phyloP scores from a whole-genome alignment of 352 stramenopile species.

The Achlya hypogyna region DNA sequence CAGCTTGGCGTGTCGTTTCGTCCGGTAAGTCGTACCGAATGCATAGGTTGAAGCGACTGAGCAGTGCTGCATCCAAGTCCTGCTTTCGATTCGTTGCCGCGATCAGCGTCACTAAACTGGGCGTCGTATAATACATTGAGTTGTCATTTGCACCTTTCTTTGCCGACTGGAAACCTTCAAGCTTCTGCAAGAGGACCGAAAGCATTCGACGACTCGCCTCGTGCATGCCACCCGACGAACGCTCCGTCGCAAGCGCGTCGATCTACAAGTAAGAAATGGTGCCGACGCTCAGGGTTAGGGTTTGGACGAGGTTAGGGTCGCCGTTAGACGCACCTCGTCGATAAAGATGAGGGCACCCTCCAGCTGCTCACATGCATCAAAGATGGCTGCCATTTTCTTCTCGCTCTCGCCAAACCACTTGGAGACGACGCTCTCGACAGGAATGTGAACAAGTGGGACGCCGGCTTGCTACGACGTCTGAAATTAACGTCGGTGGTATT shows the following conservation, averaged over 20 bases:
- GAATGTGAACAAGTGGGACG: conserved; percentile 90
- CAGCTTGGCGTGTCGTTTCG: conserved; percentile 61
- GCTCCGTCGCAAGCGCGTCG: conserved; percentile 83
- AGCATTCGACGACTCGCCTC: conserved; percentile 88
- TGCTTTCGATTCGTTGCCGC: conserved; percentile 60
- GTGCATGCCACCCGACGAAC: conserved; percentile 84
- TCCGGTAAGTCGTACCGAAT: conserved; percentile 89
- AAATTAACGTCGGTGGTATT: background rate
- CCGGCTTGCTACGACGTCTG: conserved; percentile 55
- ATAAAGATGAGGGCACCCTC: conserved; percentile 92
- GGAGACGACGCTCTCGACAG: conserved; percentile 89
- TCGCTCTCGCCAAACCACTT: conserved; percentile 95
- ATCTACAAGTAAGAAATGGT: conserved; percentile 38
- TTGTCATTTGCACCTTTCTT: conserved; percentile 73
- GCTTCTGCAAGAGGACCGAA: conserved; percentile 86
- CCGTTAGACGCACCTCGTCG: conserved; percentile 89
- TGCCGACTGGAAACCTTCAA: conserved; percentile 88
- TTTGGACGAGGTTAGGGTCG: too few species aligned
- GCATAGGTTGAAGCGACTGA: conserved; percentile 90
- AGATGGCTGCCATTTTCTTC: conserved; percentile 91
- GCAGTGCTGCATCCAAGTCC: conserved; percentile 86
- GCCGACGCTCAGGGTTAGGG: background rate
- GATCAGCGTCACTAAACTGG: conserved; percentile 7
- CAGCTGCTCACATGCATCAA: conserved; percentile 89
- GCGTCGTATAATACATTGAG: background rate